These are phyloP conservation scores for Thermomucor indicae-seudaticae DNA, from an alignment of 371 early-diverging fungal species.

Conservation along the genomic window DNA sequence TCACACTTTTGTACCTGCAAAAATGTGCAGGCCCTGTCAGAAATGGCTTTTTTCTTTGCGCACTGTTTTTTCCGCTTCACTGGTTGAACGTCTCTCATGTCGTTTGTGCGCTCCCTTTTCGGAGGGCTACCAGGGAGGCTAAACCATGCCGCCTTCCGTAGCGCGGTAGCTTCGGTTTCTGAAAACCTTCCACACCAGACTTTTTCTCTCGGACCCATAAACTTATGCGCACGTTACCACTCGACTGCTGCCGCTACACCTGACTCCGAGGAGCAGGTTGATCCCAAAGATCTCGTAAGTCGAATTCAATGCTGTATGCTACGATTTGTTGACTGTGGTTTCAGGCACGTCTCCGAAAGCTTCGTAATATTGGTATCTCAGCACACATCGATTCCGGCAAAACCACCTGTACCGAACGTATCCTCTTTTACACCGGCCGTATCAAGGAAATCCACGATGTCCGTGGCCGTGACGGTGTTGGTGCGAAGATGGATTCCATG, in stretches of 20 bases:
- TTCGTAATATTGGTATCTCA: constrained; percentile 97
- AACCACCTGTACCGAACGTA: constrained; percentile 96
- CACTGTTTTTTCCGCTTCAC: background rate
- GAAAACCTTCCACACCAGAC: constrained; percentile 22
- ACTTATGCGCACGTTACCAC: constrained; percentile 32
- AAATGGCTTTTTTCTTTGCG: background rate
- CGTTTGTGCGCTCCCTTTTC: constrained; percentile 43
- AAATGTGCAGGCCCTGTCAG: background rate
- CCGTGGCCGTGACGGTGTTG: constrained; percentile 94
- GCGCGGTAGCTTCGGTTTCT: constrained; percentile 19
- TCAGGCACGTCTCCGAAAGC: constrained; percentile 52
- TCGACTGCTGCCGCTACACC: constrained; percentile 18
- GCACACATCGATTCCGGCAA: constrained; percentile 99
- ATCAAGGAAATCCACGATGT: constrained; percentile 97
- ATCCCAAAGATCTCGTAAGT: constrained; percentile 37
- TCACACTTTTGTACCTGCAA: background rate
- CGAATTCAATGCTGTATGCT: background rate
- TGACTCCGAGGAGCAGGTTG: constrained; percentile 14
- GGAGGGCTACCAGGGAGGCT: constrained; percentile 41
- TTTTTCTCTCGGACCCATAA: constrained; percentile 29
- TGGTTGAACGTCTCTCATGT: constrained; percentile 23
- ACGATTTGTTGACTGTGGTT: background rate
- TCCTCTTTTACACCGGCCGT: constrained; percentile 93
- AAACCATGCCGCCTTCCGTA: constrained; percentile 18
- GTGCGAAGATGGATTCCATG: constrained; percentile 99